Evolutionary conservation across 75 land plant species (phyloP).

Genomic region (Pseudotsuga menziesii): DNA sequence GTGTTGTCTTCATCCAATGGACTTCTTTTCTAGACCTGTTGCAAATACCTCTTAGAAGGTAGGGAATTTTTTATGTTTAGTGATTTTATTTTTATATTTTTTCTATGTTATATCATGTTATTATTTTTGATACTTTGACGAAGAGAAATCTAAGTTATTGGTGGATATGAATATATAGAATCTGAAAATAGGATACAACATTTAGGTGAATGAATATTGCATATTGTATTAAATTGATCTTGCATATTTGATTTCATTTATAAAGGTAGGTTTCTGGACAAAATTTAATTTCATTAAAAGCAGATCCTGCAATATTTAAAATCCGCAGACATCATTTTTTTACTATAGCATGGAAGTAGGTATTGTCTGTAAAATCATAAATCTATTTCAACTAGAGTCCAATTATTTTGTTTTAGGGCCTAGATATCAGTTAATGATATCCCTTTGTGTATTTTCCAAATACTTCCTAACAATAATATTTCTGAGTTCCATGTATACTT

Average conservation of each 20-base stretch:
- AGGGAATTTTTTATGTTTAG: not conserved
- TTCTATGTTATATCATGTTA: not conserved
- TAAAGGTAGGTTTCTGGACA: not conserved
- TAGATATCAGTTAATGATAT: no score
- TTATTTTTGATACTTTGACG: not conserved
- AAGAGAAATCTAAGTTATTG: not conserved
- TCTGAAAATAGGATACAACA: no score
- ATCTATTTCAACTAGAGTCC: not conserved
- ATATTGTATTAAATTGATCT: not conserved
- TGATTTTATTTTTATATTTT: not conserved
- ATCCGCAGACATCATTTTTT: not conserved
- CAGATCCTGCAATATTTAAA: not conserved
- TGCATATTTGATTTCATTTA: not conserved
- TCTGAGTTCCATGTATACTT: slow-evolving; percentile 65
- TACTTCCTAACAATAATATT: slow-evolving; percentile 73
- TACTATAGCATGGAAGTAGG: not conserved
- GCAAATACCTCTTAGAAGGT: slow-evolving; percentile 36
- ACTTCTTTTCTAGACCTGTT: slow-evolving; percentile 89
- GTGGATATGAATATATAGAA: not conserved
- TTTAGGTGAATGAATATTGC: not conserved
- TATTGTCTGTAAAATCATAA: not conserved
- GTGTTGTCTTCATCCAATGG: slow-evolving; percentile 96
- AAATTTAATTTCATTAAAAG: not conserved
- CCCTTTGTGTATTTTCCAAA: slow-evolving; percentile 68
- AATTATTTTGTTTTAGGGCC: not conserved